Conservation (phyloP, 2,329 filamentous ascomycete species). For the Alternaria viburni region DNA sequence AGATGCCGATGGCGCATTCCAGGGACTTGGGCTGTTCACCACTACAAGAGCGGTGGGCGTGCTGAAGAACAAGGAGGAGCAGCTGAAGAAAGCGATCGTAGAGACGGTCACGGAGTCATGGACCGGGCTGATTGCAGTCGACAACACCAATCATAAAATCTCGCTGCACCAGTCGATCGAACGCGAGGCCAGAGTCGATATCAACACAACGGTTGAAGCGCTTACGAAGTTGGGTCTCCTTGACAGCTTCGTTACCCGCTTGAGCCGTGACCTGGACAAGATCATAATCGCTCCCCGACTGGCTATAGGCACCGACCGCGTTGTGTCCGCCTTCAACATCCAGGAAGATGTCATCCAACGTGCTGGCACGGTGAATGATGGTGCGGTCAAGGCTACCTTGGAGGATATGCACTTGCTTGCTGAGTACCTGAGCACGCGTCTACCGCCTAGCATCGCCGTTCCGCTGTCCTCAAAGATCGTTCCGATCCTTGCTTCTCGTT, state of each 20-base stretch:
- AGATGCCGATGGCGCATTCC: constrained; percentile 61
- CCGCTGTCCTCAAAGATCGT: constrained; percentile 74
- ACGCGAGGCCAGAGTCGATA: constrained; percentile 33
- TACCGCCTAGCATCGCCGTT: constrained; percentile 57
- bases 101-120: constrained; percentile 74
- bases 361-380: constrained; percentile 31
- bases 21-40: constrained; percentile 65
- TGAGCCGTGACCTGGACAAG: constrained; percentile 70
- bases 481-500: constrained; percentile 68
- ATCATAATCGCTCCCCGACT: constrained; percentile 68
- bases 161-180: constrained; percentile 61
- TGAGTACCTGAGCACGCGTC: constrained; percentile 57
- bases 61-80: constrained; percentile 68
- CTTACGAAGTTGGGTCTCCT: constrained; percentile 46
- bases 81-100: constrained; percentile 70
- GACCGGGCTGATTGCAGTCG: constrained; percentile 69
- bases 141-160: constrained; percentile 62
- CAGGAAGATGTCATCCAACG: constrained; percentile 45
- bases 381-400: constrained; percentile 36
- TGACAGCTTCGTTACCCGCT: constrained; percentile 61
- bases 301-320: constrained; percentile 41
- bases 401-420: constrained; percentile 51
- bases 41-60: constrained; percentile 69
- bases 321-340: constrained; percentile 40
- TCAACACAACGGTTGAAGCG: constrained; percentile 45